phyloP scores from a whole-genome alignment of 192 early-diverging fungal genomes.

The Spizellomyces punctatus region DNA sequence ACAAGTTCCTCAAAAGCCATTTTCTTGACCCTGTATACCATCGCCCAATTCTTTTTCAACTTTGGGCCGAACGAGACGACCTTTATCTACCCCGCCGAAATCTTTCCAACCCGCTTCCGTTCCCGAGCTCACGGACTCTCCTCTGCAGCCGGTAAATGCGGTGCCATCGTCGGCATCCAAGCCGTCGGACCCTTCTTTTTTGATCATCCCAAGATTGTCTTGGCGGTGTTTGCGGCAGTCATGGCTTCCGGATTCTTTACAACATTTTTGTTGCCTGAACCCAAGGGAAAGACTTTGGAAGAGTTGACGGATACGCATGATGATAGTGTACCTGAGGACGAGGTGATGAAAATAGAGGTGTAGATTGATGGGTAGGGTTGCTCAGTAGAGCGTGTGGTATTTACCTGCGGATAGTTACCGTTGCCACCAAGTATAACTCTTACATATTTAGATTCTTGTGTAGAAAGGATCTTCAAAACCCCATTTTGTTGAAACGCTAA shows the following conservation, averaged over 20 bases:
- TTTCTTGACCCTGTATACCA: constrained; percentile 52
- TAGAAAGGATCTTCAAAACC: too few relatives aligned
- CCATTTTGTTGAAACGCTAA: too few relatives aligned
- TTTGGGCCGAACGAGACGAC: constrained; percentile 95
- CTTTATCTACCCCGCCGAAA: constrained; percentile 74
- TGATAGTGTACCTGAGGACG: background rate
- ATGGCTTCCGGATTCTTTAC: constrained; percentile 62
- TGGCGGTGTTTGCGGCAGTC: constrained; percentile 36
- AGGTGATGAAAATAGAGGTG: too few relatives aligned
- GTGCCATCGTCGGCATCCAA: constrained; percentile 67
- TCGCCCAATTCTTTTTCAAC: constrained; percentile 76
- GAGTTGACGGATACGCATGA: constrained; percentile 49
- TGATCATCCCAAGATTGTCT: constrained; percentile 20
- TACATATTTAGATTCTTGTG: too few relatives aligned
- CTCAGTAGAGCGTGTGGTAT: too few relatives aligned
- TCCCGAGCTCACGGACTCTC: constrained; percentile 80
- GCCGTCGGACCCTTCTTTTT: constrained; percentile 46
- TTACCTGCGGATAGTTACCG: too few relatives aligned
- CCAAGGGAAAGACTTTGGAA: constrained; percentile 75
- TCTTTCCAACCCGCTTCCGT: constrained; percentile 76
- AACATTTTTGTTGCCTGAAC: constrained; percentile 76
- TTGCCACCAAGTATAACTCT: too few relatives aligned
- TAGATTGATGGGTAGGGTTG: too few relatives aligned
- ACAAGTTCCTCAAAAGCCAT: constrained; percentile 16
- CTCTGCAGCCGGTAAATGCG: constrained; percentile 75